A percentile compares a stretch with the other conserved stretches of the same genome.
Evolutionary conservation across 352 stramenopile genomes (phyloP).

Genomic region (Pythium rishiriense): DNA sequence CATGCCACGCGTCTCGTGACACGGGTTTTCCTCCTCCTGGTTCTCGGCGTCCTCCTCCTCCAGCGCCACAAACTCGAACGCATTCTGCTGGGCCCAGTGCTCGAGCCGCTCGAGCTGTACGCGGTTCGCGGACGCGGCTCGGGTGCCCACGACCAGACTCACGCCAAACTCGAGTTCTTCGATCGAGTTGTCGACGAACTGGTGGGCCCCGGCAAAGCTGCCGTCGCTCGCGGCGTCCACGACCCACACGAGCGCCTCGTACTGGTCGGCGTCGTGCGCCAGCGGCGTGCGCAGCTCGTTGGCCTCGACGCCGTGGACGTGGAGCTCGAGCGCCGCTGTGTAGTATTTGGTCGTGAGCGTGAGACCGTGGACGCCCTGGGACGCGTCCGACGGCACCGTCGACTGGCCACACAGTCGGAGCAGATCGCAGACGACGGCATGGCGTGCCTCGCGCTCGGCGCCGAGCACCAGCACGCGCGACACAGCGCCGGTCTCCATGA

Average conservation of each 20-base stretch:
- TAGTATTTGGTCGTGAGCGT: constrained; percentile 68
- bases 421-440: constrained; percentile 31
- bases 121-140: constrained; percentile 21
- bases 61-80: constrained; percentile 56
- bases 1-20: constrained; percentile 51
- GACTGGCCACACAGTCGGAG: constrained; percentile 35
- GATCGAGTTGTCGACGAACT: constrained; percentile 48
- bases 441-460: constrained; percentile 28
- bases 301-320: constrained; percentile 44
- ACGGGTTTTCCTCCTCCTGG: constrained; percentile 4
- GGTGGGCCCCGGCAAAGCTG: constrained; percentile 46
- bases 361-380: constrained; percentile 29
- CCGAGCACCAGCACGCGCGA: constrained; percentile 48
- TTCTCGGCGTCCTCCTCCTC: constrained; percentile 18
- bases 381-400: not conserved
- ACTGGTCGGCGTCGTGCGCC: constrained; percentile 41
- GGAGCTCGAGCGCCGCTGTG: constrained; percentile 50
- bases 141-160: constrained; percentile 43
- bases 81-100: constrained; percentile 51
- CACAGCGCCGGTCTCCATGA: not conserved
- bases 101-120: constrained; percentile 23
- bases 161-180: constrained; percentile 56
- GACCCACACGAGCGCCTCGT: constrained; percentile 67
- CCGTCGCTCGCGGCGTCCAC: constrained; percentile 38
- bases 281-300: constrained; percentile 41